Evolutionary conservation across 331 rosid species (phyloP), one percentile per base, ranked within the genome.

Genomic region (Malus hybrid): DNA sequence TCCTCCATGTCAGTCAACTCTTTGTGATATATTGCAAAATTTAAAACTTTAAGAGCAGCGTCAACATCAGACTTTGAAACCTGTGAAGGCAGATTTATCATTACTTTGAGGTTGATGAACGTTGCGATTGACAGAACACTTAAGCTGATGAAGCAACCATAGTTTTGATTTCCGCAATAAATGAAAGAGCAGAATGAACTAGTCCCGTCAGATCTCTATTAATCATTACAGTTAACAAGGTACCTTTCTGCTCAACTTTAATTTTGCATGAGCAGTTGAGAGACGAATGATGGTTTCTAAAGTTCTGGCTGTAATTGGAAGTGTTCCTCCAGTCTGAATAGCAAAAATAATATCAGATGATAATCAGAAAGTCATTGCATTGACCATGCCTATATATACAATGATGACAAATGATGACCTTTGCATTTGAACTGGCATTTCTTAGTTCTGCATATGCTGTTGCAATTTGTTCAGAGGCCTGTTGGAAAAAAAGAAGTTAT

Each of bases 201-300:
- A 46, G 62, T 61, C 60, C 33, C 56, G 2, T 11, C 5, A 15
- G 69, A 34, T 16, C n/a, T 36, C 6, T 29, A 73, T 73, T 12
- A 31, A 46, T 29, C 31, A 18, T 4, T 19, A 31, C 12, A 63
- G 6, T 34, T 19, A 61, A n/a, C 24, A 36, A 61, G 32, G 10
- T 80, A 94, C 99, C 96, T 85, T 82, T 80, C 91, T 82, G 86
- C 96, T 90, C 88, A 95, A 83, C 85, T 89, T 95, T 83, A 95
- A 82, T 84, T 95, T 95, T 55, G 97, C 99, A 89, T 90, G 99
- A 52, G 97, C 99, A 75, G 99, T 95, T 81, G 99, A 92, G 80
- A 95, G 97, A 61, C 98, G 95, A 62, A 92, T 95, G 18, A 95
- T 90, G 73, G 99, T 95, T 89, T 95, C 99, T 73, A 95, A 87